Base-by-base conservation (phyloP, 768 basidiomycete species). In the Botryobasidium botryosum region DNA sequence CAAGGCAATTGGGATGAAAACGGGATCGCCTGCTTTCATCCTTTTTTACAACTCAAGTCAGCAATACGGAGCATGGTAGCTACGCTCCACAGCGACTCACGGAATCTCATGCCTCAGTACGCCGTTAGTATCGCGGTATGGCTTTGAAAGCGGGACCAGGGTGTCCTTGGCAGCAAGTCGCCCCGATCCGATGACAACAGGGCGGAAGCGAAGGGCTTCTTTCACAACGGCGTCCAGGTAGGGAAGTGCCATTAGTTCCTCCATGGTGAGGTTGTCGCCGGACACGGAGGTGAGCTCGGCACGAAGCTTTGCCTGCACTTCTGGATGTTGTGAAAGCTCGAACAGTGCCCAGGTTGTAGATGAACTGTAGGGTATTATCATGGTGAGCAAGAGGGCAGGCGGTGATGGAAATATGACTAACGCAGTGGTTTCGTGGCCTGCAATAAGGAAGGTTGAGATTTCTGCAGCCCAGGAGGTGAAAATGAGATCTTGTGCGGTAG, bases 391-490 rank as follows among this genome's bases (percentile, higher is more conserved):
- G 5, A n/a, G 6, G 6, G 2, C 10, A 38, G 1, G 8, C 6
- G 3, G n/a, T 15, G n/a, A 18, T 25, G 15, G 17, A n/a, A n/a
- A 5, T 27, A 5, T 21, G 18, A 41, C 10, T 2, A 48, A 66
- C 70, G 68, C 68, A 1, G 71, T 72, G 0, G 72, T 73, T 48
- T 74, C 71, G 50, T 74, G 71, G 3, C 75, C 75, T 1, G 75
- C 73, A 1, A 71, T 62, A 15, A 77, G 52, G 57, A 76, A 75
- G 0, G 75, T 76, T 0, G 71, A 71, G 0, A 75, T 68, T 64
- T 77, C 74, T 75, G 51, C 27, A 46, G 10, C 28, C 23, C 12
- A 20, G 18, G 15, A n/a, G 38, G 5, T 29, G 17, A 28, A 51
- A 20, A 42, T 31, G 13, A 15, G n/a, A 17, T 7, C 28, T n/a